Evolutionary conservation across 768 basidiomycete species (phyloP).

Genomic region (Pleurotus giganteus): DNA sequence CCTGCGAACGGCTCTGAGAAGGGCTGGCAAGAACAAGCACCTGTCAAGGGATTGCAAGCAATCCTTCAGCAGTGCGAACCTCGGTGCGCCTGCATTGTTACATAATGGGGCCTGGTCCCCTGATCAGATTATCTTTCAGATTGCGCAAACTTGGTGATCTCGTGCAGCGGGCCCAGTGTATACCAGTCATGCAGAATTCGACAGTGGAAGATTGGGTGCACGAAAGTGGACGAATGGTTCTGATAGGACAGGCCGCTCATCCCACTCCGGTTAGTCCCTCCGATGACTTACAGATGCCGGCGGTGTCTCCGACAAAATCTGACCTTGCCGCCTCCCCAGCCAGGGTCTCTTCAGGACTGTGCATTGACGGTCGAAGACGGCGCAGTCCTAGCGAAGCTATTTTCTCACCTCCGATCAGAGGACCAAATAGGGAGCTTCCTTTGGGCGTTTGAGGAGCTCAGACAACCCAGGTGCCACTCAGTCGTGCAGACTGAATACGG

Average conservation of each 20-base stretch:
- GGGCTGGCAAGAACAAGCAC: constrained; percentile 27
- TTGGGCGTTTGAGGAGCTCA: constrained; percentile 53
- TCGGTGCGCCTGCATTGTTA: constrained; percentile 25
- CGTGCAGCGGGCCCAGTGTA: constrained; percentile 29
- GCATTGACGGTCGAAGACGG: constrained; percentile 62
- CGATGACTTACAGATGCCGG: neutral
- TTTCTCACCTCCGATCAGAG: constrained; percentile 46
- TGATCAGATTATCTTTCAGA: constrained; percentile 21
- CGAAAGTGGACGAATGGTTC: constrained; percentile 37
- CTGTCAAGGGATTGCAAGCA: constrained; percentile 27
- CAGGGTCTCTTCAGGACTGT: constrained; percentile 45
- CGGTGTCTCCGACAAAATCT: neutral
- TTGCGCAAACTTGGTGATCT: constrained; percentile 35
- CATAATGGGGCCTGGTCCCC: neutral
- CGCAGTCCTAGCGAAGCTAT: constrained; percentile 56
- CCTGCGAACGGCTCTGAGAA: constrained; percentile 26
- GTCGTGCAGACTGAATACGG: constrained; percentile 41
- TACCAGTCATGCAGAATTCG: constrained; percentile 35
- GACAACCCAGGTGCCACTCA: constrained; percentile 42
- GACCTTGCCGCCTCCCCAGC: constrained; percentile 27
- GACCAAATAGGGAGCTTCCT: constrained; percentile 54
- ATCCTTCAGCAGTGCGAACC: constrained; percentile 31
- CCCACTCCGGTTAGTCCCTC: constrained; percentile 45
- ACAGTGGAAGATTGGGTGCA: constrained; percentile 55
- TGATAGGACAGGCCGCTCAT: constrained; percentile 57